Evolutionary conservation across 352 stramenopile species (phyloP).

Genomic region (Pelagophyceae sp.): DNA sequence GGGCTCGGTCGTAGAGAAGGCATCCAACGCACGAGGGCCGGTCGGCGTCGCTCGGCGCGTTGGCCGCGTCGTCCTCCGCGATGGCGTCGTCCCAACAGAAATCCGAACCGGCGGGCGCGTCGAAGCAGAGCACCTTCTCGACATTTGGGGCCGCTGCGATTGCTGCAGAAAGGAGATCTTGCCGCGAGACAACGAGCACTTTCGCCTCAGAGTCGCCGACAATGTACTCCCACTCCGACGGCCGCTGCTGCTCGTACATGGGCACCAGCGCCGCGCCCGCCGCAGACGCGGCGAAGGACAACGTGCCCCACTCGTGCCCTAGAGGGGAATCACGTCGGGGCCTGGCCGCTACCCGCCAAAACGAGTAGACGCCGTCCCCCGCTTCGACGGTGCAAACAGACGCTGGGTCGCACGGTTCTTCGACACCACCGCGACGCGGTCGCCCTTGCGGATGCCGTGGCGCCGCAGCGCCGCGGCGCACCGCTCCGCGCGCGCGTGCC

Average conservation of each 20-base stretch:
- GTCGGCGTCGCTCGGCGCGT: constrained; percentile 16
- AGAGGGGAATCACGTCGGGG: background rate
- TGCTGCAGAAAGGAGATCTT: constrained; percentile 54
- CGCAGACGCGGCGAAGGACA: constrained; percentile 46
- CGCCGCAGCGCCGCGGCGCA: constrained; percentile 4
- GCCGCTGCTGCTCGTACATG: constrained; percentile 63
- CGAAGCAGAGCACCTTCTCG: constrained; percentile 42
- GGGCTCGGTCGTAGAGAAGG: too few relatives aligned
- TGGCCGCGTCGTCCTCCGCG: constrained; percentile 22
- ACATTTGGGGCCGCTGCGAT: background rate
- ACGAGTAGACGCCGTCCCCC: background rate
- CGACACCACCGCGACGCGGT: constrained; percentile 56
- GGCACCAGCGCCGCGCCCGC: constrained; percentile 51
- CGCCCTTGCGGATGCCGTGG: constrained; percentile 41
- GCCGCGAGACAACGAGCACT: constrained; percentile 47
- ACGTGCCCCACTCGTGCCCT: constrained; percentile 43
- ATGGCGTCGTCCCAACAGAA: constrained; percentile 44
- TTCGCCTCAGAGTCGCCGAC: constrained; percentile 55
- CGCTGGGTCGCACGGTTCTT: constrained; percentile 48
- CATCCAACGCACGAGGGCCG: too few relatives aligned
- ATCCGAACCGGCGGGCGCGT: constrained; percentile 38
- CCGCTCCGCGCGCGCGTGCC: background rate
- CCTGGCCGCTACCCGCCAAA: constrained; percentile 13
- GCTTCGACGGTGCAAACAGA: background rate
- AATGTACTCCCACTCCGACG: constrained; percentile 66